Percentiles rank a stretch among this genome's conserved stretches.
These are phyloP conservation scores for Tardiomyces depauwii DNA, from an alignment of 1,139 yeast species.

Conservation along the genomic window DNA sequence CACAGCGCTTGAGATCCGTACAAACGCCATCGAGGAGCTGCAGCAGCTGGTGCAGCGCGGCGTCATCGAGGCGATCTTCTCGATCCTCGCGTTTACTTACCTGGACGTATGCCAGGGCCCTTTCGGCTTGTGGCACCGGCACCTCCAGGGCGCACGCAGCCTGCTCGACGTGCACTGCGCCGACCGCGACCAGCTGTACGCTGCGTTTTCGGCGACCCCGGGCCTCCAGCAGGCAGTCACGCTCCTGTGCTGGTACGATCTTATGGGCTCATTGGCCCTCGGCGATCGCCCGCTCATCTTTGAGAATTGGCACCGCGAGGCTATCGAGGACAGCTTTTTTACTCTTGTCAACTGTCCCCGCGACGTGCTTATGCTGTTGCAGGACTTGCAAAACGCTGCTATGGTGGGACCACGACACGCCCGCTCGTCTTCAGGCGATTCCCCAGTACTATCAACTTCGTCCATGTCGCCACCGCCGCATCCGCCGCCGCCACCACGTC, in stretches of 20 bases:
- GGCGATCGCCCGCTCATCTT: conserved; percentile 9
- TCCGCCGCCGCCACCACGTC: too few species aligned
- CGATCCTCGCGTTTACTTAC: conserved; percentile 13
- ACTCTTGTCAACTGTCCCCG: conserved; percentile 12
- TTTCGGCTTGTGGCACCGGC: conserved; percentile 13
- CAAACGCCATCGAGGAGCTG: conserved; percentile 12
- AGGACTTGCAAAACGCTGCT: conserved; percentile 8
- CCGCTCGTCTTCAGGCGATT: too few species aligned
- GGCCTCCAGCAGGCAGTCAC: conserved; percentile 15
- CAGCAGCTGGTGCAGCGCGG: conserved; percentile 11
- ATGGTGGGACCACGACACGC: conserved; percentile 3
- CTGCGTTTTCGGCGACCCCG: conserved; percentile 8
- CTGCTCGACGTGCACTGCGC: conserved; percentile 13
- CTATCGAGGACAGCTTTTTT: conserved; percentile 12
- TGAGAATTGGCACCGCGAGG: conserved; percentile 14
- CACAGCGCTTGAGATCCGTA: conserved; percentile 9
- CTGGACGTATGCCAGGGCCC: conserved; percentile 15
- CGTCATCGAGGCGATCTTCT: conserved; percentile 13
- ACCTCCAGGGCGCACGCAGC: conserved; percentile 12
- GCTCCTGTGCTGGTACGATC: conserved; percentile 14
- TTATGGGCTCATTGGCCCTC: conserved; percentile 12
- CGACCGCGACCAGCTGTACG: conserved; percentile 5
- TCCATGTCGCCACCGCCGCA: too few species aligned
- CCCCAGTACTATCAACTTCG: too few species aligned
- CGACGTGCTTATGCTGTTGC: conserved; percentile 7